Conservation (phyloP, 2,329 filamentous ascomycete species). For the Fusarium sp. region DNA sequence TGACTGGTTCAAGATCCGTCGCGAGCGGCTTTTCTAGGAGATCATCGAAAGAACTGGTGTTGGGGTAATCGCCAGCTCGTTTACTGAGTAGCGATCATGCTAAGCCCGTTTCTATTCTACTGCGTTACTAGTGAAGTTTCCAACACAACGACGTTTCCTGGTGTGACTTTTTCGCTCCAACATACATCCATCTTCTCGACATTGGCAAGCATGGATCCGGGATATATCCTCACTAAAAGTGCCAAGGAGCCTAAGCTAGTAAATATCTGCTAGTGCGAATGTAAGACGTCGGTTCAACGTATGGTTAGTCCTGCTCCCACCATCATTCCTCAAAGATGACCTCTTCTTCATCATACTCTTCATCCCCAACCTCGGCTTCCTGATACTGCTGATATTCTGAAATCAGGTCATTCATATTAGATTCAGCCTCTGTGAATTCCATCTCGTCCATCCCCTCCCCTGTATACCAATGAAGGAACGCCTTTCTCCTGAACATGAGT, state of each 20-base stretch:
- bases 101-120: background rate
- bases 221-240: background rate
- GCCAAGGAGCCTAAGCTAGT: background rate
- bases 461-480: conserved; percentile 99
- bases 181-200: background rate
- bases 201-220: background rate
- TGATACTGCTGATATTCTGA: conserved; percentile 99
- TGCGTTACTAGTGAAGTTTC: background rate
- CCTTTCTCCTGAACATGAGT: conserved; percentile 99
- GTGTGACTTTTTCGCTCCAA: background rate
- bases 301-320: background rate
- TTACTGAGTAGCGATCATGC: background rate
- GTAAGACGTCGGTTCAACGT: background rate
- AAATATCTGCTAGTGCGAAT: background rate
- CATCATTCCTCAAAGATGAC: conserved; percentile 47
- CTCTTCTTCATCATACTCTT: conserved; percentile 94
- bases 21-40: background rate
- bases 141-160: background rate
- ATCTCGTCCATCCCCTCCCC: conserved; percentile 99
- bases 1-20: background rate
- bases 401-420: conserved; percentile 99
- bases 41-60: background rate
- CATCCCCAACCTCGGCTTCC: conserved; percentile 96
- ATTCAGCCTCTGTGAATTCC: conserved; percentile 99
- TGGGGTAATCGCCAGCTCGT: background rate